These are phyloP conservation scores for Ophiostoma triangulosporum DNA, from an alignment of 2,329 filamentous ascomycete species.

Conservation along the genomic window DNA sequence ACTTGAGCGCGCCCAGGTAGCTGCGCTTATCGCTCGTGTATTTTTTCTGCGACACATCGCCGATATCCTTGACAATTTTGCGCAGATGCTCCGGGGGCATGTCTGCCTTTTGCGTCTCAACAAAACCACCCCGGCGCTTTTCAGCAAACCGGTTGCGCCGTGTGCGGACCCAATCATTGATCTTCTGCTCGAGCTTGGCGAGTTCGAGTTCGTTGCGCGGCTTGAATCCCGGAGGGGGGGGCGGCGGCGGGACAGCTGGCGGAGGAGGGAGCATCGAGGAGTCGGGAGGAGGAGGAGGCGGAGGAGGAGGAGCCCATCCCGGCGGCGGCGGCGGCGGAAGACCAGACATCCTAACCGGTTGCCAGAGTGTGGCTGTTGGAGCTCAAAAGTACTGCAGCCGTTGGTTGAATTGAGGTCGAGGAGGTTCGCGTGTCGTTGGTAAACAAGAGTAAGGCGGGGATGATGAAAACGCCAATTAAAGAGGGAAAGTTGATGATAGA, in stretches of 20 bases:
- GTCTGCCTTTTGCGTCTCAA: slow-evolving; percentile 95
- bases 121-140: slow-evolving; percentile 90
- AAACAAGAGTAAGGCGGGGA: not conserved
- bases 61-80: slow-evolving; percentile 97
- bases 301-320: slow-evolving; percentile 38
- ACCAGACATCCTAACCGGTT: slow-evolving; percentile 11
- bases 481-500: not conserved
- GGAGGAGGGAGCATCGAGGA: slow-evolving; percentile 41
- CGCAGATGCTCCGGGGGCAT: slow-evolving; percentile 97
- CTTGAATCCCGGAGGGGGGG: slow-evolving; percentile 68
- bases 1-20: slow-evolving; percentile 93
- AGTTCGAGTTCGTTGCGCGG: slow-evolving; percentile 70
- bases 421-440: not conserved
- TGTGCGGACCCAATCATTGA: slow-evolving; percentile 91
- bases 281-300: slow-evolving; percentile 17
- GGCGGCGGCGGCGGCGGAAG: slow-evolving; percentile 39
- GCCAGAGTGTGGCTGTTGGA: not conserved
- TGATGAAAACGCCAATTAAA: not conserved
- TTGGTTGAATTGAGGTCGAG: not conserved
- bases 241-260: slow-evolving; percentile 43
- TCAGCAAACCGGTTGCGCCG: slow-evolving; percentile 91
- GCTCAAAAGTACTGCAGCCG: not conserved
- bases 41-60: slow-evolving; percentile 98
- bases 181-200: slow-evolving; percentile 96
- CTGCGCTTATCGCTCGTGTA: slow-evolving; percentile 98